Conservation (phyloP, 73 alveolate species). For the Paramecium biaurelia region DNA sequence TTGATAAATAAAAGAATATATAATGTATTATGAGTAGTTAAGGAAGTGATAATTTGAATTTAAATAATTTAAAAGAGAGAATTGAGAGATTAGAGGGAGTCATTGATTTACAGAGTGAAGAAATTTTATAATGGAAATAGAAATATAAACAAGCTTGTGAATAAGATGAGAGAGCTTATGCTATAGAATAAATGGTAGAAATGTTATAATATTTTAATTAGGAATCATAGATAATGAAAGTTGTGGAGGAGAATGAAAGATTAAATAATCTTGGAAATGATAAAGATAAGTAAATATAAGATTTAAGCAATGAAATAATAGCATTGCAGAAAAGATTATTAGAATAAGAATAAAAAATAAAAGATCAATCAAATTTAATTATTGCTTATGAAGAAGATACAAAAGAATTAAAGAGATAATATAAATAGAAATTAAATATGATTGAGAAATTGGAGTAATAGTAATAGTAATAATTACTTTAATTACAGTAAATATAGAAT, state of each 20-base stretch:
- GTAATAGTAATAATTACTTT: not conserved
- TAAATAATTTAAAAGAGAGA: not conserved
- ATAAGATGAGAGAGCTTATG: conserved; percentile 24
- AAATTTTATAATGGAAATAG: conserved; percentile 3
- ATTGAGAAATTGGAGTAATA: not conserved
- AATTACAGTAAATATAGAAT: not conserved
- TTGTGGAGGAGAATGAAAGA: conserved; percentile 40
- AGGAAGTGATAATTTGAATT: not conserved
- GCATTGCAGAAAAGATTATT: not conserved
- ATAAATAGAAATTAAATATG: not conserved
- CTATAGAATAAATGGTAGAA: conserved; percentile 25
- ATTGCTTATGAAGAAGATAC: conserved; percentile 23
- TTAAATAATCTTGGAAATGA: not conserved
- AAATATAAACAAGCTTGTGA: conserved; percentile 37
- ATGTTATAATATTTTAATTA: not conserved
- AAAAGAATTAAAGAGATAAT: not conserved
- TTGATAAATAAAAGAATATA: not conserved
- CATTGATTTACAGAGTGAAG: not conserved
- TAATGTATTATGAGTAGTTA: not conserved
- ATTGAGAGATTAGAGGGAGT: conserved; percentile 36
- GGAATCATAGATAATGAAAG: conserved; percentile 35
- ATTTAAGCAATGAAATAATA: not conserved
- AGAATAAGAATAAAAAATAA: not conserved
- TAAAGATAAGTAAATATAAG: not conserved
- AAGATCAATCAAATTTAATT: not conserved